Evolutionary conservation across 352 stramenopile species (phyloP).

Genomic region (Globisporangium abappressorium): DNA sequence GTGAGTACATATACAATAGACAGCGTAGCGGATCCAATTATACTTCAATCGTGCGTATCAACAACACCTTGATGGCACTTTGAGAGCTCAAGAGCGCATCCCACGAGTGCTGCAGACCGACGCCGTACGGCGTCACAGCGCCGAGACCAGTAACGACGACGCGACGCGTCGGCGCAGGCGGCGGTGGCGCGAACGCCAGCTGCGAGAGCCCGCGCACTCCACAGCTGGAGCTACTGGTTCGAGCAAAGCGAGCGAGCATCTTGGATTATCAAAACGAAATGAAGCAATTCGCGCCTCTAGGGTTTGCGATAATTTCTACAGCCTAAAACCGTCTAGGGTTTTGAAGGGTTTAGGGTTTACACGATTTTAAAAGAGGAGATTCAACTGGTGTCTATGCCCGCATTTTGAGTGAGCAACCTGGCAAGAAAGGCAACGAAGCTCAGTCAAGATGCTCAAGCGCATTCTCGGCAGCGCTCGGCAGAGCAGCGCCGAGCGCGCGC

Average conservation of each 20-base stretch:
- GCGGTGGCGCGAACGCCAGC: constrained; percentile 63
- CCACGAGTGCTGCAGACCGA: constrained; percentile 82
- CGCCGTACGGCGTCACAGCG: constrained; percentile 88
- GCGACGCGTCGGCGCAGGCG: constrained; percentile 54
- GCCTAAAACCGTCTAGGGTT: too few species aligned
- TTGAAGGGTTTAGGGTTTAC: too few species aligned
- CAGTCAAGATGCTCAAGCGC: constrained; percentile 16
- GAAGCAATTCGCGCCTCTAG: not conserved
- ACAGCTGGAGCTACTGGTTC: not conserved
- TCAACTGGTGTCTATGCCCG: too few species aligned
- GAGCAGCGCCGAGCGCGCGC: constrained; percentile 33
- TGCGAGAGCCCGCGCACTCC: constrained; percentile 43
- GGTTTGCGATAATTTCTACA: too few species aligned
- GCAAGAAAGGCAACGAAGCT: not conserved
- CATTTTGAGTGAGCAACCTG: not conserved
- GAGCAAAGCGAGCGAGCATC: constrained; percentile 5
- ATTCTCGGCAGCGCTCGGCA: constrained; percentile 37
- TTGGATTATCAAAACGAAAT: not conserved
- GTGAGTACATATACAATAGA: not conserved
- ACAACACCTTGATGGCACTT: constrained; percentile 54
- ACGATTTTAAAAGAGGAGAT: too few species aligned
- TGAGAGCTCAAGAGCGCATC: constrained; percentile 74
- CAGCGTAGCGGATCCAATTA: not conserved
- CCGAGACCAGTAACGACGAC: constrained; percentile 92
- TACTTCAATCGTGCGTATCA: not conserved